Conservation (phyloP, 805 yeast genomes). For the Yamadazyma sp. region DNA sequence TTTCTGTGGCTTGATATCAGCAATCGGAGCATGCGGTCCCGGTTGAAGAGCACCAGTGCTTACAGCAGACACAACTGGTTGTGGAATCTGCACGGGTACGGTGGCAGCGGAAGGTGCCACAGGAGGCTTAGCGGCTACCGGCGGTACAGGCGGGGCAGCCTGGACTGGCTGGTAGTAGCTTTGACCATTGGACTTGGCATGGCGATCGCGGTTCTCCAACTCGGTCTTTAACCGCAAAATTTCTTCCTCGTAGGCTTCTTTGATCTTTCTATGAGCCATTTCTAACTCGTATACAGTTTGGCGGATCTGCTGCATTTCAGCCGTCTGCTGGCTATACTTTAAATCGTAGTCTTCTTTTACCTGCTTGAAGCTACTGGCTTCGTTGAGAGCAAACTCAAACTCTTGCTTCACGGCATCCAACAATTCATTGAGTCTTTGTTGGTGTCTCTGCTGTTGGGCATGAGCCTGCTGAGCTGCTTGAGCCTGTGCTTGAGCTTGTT, state of each 20-base stretch:
- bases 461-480: slow-evolving; percentile 13
- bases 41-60: not conserved
- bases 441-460: slow-evolving; percentile 40
- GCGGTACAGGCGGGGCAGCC: slow-evolving; percentile 15
- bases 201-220: slow-evolving; percentile 77
- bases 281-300: slow-evolving; percentile 93
- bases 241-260: slow-evolving; percentile 95
- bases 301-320: slow-evolving; percentile 90
- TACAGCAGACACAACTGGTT: slow-evolving; percentile 6
- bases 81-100: slow-evolving; percentile 9
- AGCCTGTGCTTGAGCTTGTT: slow-evolving; percentile 14
- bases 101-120: slow-evolving; percentile 2
- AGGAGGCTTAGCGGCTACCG: slow-evolving; percentile 3
- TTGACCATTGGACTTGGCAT: slow-evolving; percentile 20
- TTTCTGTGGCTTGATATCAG: slow-evolving; percentile 14
- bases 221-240: slow-evolving; percentile 81
- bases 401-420: slow-evolving; percentile 91
- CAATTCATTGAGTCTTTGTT: slow-evolving; percentile 65
- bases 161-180: slow-evolving; percentile 17
- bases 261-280: slow-evolving; percentile 89
- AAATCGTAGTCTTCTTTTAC: slow-evolving; percentile 92
- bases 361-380: slow-evolving; percentile 80
- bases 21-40: slow-evolving; percentile 8
- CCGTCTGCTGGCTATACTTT: slow-evolving; percentile 86
- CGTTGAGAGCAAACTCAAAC: slow-evolving; percentile 79